phyloP scores from a whole-genome alignment of 345 rosid species.

The Dipteronia sinensis region DNA sequence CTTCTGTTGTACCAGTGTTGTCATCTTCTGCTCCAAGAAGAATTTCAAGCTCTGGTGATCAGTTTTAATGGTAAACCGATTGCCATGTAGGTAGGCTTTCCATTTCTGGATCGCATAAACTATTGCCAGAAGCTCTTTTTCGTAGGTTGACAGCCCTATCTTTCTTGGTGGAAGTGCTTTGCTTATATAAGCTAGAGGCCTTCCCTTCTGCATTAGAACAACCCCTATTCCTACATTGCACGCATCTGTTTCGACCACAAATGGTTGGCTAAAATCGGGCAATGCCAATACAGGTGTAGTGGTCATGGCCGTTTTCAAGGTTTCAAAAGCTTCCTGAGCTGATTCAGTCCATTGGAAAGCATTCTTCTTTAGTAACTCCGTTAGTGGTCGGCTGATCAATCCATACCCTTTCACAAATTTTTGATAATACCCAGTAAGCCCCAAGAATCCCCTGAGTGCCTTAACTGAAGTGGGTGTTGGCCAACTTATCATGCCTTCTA shows the following conservation, averaged over 20 bases:
- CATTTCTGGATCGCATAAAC: no score
- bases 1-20: neutral
- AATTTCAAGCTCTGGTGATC: neutral
- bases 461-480: neutral
- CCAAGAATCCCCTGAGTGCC: neutral
- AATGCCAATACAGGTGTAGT: neutral
- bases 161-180: no score
- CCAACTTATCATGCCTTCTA: neutral
- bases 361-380: no score
- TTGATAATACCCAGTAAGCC: neutral
- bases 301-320: neutral
- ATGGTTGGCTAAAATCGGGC: neutral
- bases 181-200: no score
- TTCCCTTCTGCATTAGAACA: no score
- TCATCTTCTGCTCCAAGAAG: neutral
- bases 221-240: no score
- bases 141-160: no score
- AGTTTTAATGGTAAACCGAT: neutral
- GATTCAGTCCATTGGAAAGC: neutral
- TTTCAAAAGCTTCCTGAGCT: neutral
- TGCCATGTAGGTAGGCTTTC: no score
- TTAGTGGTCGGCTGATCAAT: neutral
- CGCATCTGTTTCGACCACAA: neutral
- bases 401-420: neutral
- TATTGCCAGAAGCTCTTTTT: no score